phyloP scores from a whole-genome alignment of 805 yeast species.

The Candida coleopterorum region DNA sequence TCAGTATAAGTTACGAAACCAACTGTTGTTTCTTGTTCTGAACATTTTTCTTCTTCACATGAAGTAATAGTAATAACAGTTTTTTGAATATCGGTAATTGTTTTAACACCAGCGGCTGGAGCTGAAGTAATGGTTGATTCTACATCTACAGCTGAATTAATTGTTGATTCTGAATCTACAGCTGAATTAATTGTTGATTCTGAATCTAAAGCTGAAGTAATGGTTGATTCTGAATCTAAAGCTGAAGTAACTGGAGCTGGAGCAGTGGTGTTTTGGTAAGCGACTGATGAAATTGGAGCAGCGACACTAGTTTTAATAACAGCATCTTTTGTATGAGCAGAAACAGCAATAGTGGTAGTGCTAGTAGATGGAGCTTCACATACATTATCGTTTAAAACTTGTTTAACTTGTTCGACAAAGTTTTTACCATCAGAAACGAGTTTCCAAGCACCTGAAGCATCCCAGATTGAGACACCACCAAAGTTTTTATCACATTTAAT shows the following conservation, averaged over 20 bases:
- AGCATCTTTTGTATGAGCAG: background rate
- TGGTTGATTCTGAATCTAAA: background rate
- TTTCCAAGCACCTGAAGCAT: conserved; percentile 24
- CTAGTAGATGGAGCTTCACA: conserved; percentile 8
- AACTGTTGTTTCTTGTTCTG: conserved; percentile 31
- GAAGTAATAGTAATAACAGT: conserved; percentile 33
- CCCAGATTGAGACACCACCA: conserved; percentile 35
- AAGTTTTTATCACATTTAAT: conserved; percentile 18
- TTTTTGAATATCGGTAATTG: conserved; percentile 19
- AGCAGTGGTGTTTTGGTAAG: conserved; percentile 6
- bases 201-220: background rate
- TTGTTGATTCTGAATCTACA: background rate
- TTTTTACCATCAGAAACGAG: conserved; percentile 11
- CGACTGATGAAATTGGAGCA: conserved; percentile 3
- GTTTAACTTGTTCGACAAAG: conserved; percentile 16
- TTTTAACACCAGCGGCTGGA: conserved; percentile 18
- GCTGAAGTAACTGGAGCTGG: background rate
- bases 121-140: background rate
- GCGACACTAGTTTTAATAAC: conserved; percentile 3
- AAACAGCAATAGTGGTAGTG: conserved; percentile 9
- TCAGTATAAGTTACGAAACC: conserved; percentile 18
- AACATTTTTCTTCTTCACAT: conserved; percentile 30
- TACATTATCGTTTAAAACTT: conserved; percentile 11
- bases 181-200: background rate
- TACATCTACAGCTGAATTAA: conserved; percentile 1